phyloP scores from a whole-genome alignment of 495 filamentous ascomycete genomes.

The Glonium stellatum region DNA sequence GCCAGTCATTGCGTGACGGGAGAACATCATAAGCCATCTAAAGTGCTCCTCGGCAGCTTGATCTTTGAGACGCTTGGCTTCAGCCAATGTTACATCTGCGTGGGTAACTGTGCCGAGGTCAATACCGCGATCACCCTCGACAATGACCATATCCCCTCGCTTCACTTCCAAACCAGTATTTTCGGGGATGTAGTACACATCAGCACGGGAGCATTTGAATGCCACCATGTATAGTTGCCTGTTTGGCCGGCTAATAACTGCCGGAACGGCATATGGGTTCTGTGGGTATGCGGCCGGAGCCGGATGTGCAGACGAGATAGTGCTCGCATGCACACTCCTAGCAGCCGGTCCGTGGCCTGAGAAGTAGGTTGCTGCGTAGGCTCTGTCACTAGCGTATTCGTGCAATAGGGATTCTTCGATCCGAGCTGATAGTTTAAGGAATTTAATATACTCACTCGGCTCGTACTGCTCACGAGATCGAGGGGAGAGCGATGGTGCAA shows the following conservation, averaged over 20 bases:
- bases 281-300: conserved; percentile 5
- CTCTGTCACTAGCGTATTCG: no score
- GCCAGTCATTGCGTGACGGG: conserved; percentile 53
- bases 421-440: neutral
- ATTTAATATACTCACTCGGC: neutral
- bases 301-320: conserved; percentile 20
- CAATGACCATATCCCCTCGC: conserved; percentile 87
- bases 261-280: conserved; percentile 17
- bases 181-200: conserved; percentile 94
- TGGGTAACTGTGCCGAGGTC: conserved; percentile 90
- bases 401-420: no score
- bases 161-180: conserved; percentile 87
- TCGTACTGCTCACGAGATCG: neutral
- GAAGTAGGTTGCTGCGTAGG: conserved; percentile 18
- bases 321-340: conserved; percentile 18
- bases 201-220: conserved; percentile 90
- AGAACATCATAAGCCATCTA: conserved; percentile 96
- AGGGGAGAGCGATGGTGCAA: neutral
- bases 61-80: conserved; percentile 81
- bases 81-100: conserved; percentile 73
- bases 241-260: conserved; percentile 48
- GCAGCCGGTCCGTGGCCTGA: conserved; percentile 17
- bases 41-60: conserved; percentile 89
- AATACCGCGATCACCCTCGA: conserved; percentile 92
- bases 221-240: conserved; percentile 87